Evolutionary conservation across 306 rosid genomes (phyloP), one percentile per base, ranked within the genome.

Genomic region (Lagenaria siceraria): DNA sequence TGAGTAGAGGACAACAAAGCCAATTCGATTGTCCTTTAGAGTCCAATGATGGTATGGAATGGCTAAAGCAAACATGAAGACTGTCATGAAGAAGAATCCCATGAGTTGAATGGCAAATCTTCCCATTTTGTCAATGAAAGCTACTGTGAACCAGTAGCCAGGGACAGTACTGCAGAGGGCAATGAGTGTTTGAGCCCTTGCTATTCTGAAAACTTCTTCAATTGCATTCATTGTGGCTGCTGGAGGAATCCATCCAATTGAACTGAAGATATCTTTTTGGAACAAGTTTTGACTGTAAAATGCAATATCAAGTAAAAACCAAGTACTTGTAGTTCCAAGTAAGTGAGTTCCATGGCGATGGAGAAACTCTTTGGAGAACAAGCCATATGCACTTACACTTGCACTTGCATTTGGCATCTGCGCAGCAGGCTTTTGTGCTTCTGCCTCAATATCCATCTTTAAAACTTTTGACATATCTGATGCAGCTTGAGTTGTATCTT

Each of bases 91-190:
- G 88, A 88, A 92, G 86, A 92, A 92, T 0, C 53, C 53, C 53
- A 48, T 48, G 53, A 48, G 53, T 4, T 92, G 97, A 66, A 92
- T 89, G 0, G 86, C 13, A 77, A 92, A 92, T 48, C 97, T 84
- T 78, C 96, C 96, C 0, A 92, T 80, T 78, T 6, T 88, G 81
- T 92, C 96, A 60, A 92, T 90, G 8, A 92, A 48, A 8, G 86
- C 88, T 60, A 92, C 93, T 0, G 93, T 88, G 58, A 88, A 88
- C 97, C 97, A 90, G 43, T 92, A 90, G 12, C 96, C 97, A 0
- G 96, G 97, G 77, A 92, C 93, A n/a, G 96, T 87, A 35, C 97
- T 85, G 77, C 87, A 88, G 1, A 92, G 66, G 54, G 97, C 97
- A 74, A 92, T 88, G 11, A 92, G 86, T 0, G 97, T 92, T 48